Percentiles rank a stretch among this genome's conserved stretches.
Evolutionary conservation across 2,329 filamentous ascomycete genomes (phyloP).

Genomic region (Trichoderma guizhouense): DNA sequence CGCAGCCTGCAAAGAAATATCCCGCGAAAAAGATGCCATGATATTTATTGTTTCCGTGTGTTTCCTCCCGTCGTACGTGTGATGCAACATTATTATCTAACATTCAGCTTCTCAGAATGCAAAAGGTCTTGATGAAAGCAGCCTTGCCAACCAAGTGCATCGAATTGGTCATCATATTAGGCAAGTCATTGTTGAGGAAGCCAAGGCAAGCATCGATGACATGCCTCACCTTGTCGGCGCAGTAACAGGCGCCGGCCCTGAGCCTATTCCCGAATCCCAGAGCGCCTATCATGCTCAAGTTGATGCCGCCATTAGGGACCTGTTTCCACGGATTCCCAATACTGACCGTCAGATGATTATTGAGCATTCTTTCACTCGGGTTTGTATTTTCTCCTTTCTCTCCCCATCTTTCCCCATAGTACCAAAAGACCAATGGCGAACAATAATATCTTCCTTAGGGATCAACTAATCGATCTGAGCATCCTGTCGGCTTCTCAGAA

Average conservation of each 20-base stretch:
- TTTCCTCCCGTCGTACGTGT: not conserved
- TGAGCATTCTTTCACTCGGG: constrained; percentile 60
- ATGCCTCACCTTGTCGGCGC: constrained; percentile 24
- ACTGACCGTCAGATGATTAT: constrained; percentile 62
- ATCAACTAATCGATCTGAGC: constrained; percentile 48
- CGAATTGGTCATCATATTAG: constrained; percentile 60
- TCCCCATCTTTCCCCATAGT: not conserved
- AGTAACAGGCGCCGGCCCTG: constrained; percentile 39
- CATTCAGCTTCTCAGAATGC: constrained; percentile 26
- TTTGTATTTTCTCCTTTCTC: constrained; percentile 33
- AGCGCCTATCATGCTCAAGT: constrained; percentile 60
- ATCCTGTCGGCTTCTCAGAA: constrained; percentile 55
- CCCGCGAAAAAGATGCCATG: constrained; percentile 58
- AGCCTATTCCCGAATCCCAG: constrained; percentile 59
- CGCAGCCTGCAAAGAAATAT: constrained; percentile 60
- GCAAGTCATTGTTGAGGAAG: constrained; percentile 57
- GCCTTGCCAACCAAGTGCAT: constrained; percentile 52
- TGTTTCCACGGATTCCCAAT: constrained; percentile 64
- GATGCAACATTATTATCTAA: not conserved
- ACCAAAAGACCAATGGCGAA: constrained; percentile 10
- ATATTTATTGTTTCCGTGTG: constrained; percentile 65
- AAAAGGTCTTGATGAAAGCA: constrained; percentile 33
- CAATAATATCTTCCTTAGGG: constrained; percentile 38
- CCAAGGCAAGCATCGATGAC: constrained; percentile 33
- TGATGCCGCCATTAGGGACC: constrained; percentile 58